Conservation (phyloP, 805 yeast genomes). For the Yamadazyma kitorensis region DNA sequence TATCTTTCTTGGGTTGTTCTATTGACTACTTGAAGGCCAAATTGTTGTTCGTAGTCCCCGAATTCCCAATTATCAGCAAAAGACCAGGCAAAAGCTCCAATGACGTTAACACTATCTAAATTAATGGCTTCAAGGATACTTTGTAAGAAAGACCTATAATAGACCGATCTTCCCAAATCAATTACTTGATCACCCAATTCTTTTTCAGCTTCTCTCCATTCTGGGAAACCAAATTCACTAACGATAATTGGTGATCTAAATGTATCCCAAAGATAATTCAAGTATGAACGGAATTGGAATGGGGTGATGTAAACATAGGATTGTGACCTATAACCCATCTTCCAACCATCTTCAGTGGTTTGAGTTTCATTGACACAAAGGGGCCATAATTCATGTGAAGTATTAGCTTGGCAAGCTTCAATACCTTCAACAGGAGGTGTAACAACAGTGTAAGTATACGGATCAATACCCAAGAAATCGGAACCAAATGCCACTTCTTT, state of each 20-base stretch:
- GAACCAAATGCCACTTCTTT: conserved; percentile 18
- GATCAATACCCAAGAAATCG: conserved; percentile 33
- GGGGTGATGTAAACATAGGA: conserved; percentile 21
- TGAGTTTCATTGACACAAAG: conserved; percentile 18
- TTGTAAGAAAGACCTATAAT: conserved; percentile 25
- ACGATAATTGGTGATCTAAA: conserved; percentile 23
- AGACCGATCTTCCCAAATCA: conserved; percentile 27
- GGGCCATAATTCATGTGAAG: conserved; percentile 22
- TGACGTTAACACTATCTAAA: conserved; percentile 23
- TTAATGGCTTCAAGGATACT: conserved; percentile 21
- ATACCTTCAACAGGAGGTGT: conserved; percentile 20
- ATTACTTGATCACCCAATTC: conserved; percentile 20
- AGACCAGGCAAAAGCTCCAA: conserved; percentile 32
- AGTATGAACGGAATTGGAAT: conserved; percentile 20
- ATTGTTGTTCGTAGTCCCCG: conserved; percentile 21
- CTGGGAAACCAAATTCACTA: conserved; percentile 34
- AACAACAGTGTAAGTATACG: conserved; percentile 21
- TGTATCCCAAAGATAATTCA: conserved; percentile 24
- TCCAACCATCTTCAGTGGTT: conserved; percentile 18
- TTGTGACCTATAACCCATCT: conserved; percentile 19
- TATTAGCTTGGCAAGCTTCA: conserved; percentile 21
- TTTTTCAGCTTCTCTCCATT: conserved; percentile 26
- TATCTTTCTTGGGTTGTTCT: conserved; percentile 24
- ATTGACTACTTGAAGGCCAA: conserved; percentile 24
- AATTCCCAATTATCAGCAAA: conserved; percentile 33